phyloP scores from a whole-genome alignment of 768 basidiomycete species.

The Naganishia antarctica region DNA sequence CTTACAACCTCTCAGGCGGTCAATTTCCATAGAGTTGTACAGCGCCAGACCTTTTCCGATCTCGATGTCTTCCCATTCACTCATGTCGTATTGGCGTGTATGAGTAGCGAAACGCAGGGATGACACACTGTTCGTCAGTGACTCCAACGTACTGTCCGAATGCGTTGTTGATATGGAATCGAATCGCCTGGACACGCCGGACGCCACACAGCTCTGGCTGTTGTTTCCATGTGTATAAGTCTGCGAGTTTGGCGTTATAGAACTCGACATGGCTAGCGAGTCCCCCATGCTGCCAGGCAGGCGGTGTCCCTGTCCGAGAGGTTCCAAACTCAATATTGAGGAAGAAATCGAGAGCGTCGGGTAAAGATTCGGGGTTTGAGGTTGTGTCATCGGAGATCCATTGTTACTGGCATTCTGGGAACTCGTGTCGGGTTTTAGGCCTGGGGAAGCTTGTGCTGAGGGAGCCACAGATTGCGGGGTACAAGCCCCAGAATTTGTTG shows the following conservation, averaged over 20 bases:
- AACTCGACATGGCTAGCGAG: conserved; percentile 8
- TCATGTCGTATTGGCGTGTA: conserved; percentile 34
- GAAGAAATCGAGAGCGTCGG: conserved; percentile 28
- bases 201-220: not conserved
- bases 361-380: conserved; percentile 29
- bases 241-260: not conserved
- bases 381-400: conserved; percentile 17
- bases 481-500: not conserved
- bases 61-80: conserved; percentile 71
- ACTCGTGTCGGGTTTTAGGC: conserved; percentile 8
- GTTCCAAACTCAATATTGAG: conserved; percentile 24
- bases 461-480: conserved; percentile 15
- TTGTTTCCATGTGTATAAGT: not conserved
- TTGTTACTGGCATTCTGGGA: conserved; percentile 18
- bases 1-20: conserved; percentile 78
- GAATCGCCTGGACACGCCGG: conserved; percentile 1
- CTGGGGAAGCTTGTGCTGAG: conserved; percentile 10
- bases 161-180: not conserved
- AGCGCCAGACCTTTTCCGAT: conserved; percentile 92
- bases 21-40: conserved; percentile 90
- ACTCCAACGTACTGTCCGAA: conserved; percentile 13
- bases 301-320: conserved; percentile 9
- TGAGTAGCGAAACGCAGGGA: conserved; percentile 3
- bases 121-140: conserved; percentile 9
- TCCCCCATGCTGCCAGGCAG: not conserved